Conservation (phyloP, 139 green algal species). For the Chlorella sp. region DNA sequence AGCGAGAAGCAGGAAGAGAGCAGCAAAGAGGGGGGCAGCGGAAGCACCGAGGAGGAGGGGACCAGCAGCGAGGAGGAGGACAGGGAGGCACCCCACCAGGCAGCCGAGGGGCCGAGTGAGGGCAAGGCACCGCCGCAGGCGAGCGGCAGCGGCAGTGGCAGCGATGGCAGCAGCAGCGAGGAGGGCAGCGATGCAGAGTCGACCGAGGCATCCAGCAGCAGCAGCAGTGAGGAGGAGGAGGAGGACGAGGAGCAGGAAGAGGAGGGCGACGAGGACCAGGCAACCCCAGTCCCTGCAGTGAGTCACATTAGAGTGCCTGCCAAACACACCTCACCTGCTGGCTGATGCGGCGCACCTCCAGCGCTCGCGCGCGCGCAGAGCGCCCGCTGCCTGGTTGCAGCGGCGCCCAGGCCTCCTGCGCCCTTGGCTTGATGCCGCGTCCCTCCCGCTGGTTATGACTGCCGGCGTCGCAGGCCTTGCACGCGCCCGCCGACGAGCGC, state of each 20-base stretch:
- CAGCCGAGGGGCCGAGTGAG: background rate
- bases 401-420: too few species aligned
- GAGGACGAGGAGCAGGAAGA: background rate
- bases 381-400: too few species aligned
- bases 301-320: too few species aligned
- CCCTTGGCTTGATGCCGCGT: too few species aligned
- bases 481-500: too few species aligned
- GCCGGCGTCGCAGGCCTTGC: too few species aligned
- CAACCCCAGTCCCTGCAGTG: too few species aligned
- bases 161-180: background rate
- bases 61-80: background rate
- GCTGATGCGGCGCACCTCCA: too few species aligned
- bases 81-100: background rate
- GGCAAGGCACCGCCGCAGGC: background rate
- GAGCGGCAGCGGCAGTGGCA: background rate
- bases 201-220: background rate
- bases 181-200: background rate
- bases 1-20: background rate
- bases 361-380: too few species aligned
- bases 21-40: background rate
- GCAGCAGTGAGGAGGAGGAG: background rate
- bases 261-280: background rate
- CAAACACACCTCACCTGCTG: too few species aligned
- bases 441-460: too few species aligned
- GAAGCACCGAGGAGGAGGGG: conserved; percentile 1